phyloP scores from a whole-genome alignment of 1,284 basidiomycete genomes.

The Agroathelia rolfsii region DNA sequence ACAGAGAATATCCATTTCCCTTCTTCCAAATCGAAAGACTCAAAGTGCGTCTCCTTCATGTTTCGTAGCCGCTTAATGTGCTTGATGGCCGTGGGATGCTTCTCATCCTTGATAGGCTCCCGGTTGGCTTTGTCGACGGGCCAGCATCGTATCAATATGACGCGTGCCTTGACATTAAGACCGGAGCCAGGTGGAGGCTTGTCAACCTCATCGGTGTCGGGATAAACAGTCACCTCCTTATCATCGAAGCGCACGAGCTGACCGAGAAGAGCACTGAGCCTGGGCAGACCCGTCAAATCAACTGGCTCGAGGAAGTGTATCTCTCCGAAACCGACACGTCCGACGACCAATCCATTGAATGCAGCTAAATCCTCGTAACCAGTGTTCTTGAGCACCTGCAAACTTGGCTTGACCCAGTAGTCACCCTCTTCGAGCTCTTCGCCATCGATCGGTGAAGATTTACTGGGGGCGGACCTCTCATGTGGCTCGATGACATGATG shows the following conservation, averaged over 20 bases:
- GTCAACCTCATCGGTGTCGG: slow-evolving; percentile 72
- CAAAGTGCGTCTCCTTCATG: slow-evolving; percentile 82
- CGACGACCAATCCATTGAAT: slow-evolving; percentile 74
- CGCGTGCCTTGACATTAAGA: slow-evolving; percentile 80
- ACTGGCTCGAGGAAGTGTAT: slow-evolving; percentile 88
- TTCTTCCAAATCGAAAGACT: slow-evolving; percentile 68
- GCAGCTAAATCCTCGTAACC: slow-evolving; percentile 65
- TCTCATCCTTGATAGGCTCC: slow-evolving; percentile 81
- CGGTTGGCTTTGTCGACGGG: slow-evolving; percentile 86
- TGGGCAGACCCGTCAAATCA: slow-evolving; percentile 80
- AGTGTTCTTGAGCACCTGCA: slow-evolving; percentile 59
- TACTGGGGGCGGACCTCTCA: slow-evolving; percentile 11
- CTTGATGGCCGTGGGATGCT: slow-evolving; percentile 62
- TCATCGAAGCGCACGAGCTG: slow-evolving; percentile 83
- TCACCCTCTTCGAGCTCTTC: slow-evolving; percentile 67
- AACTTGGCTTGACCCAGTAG: slow-evolving; percentile 79
- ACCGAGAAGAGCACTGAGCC: slow-evolving; percentile 79
- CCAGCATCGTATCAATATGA: slow-evolving; percentile 81
- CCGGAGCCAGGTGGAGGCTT: slow-evolving; percentile 80
- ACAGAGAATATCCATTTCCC: slow-evolving; percentile 94
- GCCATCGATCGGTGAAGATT: slow-evolving; percentile 18
- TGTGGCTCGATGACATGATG: slow-evolving; percentile 19
- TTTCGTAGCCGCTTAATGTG: slow-evolving; percentile 79
- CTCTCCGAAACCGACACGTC: slow-evolving; percentile 85
- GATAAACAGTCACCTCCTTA: slow-evolving; percentile 90